phyloP scores from a whole-genome alignment of 345 rosid genomes.

The Euphorbia peplus region DNA sequence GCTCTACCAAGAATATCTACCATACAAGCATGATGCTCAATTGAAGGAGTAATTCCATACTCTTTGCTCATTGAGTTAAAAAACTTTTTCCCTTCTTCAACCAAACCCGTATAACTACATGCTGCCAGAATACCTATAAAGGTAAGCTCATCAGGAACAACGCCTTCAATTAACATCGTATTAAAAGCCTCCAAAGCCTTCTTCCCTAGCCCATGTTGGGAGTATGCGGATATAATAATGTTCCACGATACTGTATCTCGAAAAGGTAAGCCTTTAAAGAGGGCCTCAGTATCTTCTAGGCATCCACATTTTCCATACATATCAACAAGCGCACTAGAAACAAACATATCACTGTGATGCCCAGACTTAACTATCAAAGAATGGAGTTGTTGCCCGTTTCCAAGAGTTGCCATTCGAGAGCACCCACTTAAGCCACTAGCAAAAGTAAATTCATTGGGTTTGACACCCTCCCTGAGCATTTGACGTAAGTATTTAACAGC shows the following conservation, averaged over 20 bases:
- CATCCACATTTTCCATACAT: constrained; percentile 42
- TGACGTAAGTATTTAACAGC: constrained; percentile 29
- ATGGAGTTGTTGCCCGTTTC: constrained; percentile 40
- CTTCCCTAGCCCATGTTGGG: constrained; percentile 30
- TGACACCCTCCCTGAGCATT: constrained; percentile 38
- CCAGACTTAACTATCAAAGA: constrained; percentile 35
- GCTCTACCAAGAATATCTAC: constrained; percentile 37
- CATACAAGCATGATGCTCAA: constrained; percentile 40
- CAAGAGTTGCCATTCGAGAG: constrained; percentile 27
- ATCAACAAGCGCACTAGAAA: constrained; percentile 32
- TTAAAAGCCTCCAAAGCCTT: constrained; percentile 39
- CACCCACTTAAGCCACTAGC: constrained; percentile 41
- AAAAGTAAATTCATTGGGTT: constrained; percentile 42
- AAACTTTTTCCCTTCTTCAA: constrained; percentile 32
- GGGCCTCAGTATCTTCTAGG: constrained; percentile 40
- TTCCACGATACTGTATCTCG: constrained; percentile 37
- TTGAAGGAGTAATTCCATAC: constrained; percentile 31
- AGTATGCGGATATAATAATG: constrained; percentile 33
- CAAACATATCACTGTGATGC: constrained; percentile 21
- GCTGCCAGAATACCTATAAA: constrained; percentile 36
- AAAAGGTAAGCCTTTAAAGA: constrained; percentile 28
- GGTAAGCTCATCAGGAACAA: constrained; percentile 36
- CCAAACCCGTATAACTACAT: constrained; percentile 34
- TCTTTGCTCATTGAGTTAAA: constrained; percentile 26
- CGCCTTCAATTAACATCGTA: constrained; percentile 35